phyloP scores from a whole-genome alignment of 352 stramenopile genomes.

The Globisporangium uncinulatum region DNA sequence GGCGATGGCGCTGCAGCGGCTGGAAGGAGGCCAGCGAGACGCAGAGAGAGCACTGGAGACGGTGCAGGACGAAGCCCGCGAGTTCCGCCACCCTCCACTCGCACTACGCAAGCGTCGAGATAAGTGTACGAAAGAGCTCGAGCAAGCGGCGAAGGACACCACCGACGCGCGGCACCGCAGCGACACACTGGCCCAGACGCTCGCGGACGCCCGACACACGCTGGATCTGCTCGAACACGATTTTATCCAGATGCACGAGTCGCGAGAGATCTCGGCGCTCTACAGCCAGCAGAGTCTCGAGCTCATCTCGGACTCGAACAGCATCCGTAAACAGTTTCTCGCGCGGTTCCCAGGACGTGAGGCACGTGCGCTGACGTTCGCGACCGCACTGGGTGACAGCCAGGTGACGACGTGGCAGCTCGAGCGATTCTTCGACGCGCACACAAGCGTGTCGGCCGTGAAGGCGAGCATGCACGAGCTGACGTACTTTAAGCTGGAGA shows the following conservation, averaged over 20 bases:
- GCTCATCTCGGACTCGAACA: conserved; percentile 30
- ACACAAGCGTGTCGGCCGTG: conserved; percentile 51
- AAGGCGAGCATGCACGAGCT: conserved; percentile 54
- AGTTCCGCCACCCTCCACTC: conserved; percentile 62
- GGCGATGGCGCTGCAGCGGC: conserved; percentile 27
- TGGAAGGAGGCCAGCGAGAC: conserved; percentile 15
- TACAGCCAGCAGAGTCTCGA: conserved; percentile 37
- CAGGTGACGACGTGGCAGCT: conserved; percentile 60
- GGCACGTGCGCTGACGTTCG: conserved; percentile 51
- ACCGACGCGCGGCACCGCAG: conserved; percentile 13
- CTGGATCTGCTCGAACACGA: conserved; percentile 16
- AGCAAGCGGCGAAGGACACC: conserved; percentile 17
- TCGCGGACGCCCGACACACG: conserved; percentile 13
- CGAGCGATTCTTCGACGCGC: conserved; percentile 46
- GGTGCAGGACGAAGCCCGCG: conserved; percentile 34
- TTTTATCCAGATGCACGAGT: conserved; percentile 24
- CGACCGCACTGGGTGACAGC: conserved; percentile 30
- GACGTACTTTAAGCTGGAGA: conserved; percentile 40
- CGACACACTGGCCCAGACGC: conserved; percentile 7
- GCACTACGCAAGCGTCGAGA: conserved; percentile 34
- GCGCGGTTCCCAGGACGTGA: conserved; percentile 60
- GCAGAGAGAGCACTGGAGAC: conserved; percentile 26
- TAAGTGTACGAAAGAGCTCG: conserved; percentile 24
- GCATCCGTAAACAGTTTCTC: conserved; percentile 56
- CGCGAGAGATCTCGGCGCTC: conserved; percentile 49